Conservation (phyloP, 2,329 filamentous ascomycete genomes). For the Penicillium brasilianum region DNA sequence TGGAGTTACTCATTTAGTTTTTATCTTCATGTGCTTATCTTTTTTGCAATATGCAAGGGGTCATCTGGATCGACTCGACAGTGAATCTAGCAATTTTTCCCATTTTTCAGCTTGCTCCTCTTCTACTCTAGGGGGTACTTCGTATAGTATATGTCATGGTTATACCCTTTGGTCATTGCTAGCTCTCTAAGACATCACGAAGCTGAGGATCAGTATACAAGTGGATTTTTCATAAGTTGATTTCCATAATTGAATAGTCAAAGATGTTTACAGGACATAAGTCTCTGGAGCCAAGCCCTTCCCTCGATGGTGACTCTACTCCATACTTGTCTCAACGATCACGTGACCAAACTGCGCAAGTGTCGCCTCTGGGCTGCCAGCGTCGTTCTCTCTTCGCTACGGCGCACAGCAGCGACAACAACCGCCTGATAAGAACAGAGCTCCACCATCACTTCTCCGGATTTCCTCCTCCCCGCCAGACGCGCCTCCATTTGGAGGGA, state of each 20-base stretch:
- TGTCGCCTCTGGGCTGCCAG: conserved; percentile 28
- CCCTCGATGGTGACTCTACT: not conserved
- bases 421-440: conserved; percentile 34
- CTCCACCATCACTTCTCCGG: conserved; percentile 17
- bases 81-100: conserved; percentile 2
- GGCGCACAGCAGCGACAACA: conserved; percentile 44
- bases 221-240: too few relatives aligned
- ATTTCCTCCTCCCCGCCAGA: conserved; percentile 24
- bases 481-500: conserved; percentile 36
- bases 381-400: conserved; percentile 32
- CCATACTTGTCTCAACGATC: not conserved
- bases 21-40: not conserved
- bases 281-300: not conserved
- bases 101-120: not conserved
- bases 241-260: too few relatives aligned
- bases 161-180: not conserved
- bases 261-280: not conserved
- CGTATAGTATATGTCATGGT: not conserved
- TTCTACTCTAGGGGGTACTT: not conserved
- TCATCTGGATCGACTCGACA: not conserved
- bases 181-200: not conserved
- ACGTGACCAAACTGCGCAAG: conserved; percentile 33
- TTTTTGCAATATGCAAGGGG: not conserved
- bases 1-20: not conserved
- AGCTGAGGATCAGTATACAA: too few relatives aligned